These are phyloP conservation scores for Parafenestella ontariensis DNA, from an alignment of 2,329 filamentous ascomycete genomes.

Conservation along the genomic window DNA sequence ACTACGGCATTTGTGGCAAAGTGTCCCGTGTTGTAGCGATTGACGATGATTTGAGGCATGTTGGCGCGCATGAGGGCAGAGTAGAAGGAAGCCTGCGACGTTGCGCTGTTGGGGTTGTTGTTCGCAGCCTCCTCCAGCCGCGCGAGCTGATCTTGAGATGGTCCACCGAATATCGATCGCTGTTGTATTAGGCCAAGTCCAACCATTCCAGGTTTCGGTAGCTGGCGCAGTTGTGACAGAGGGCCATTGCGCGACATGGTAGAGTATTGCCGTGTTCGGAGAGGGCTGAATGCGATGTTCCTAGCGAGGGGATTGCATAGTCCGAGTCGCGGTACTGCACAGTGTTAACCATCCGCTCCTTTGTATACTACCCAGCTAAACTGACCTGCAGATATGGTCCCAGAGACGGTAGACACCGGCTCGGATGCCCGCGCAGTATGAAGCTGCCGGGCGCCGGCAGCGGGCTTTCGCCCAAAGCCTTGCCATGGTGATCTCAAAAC, in stretches of 20 bases:
- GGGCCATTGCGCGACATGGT: slow-evolving; percentile 46
- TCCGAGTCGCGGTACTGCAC: slow-evolving; percentile 43
- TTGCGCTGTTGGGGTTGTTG: slow-evolving; percentile 85
- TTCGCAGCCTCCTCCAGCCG: slow-evolving; percentile 92
- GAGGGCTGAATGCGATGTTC: slow-evolving; percentile 29
- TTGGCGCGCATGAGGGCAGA: slow-evolving; percentile 88
- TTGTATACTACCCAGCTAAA: not conserved
- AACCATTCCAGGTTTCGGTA: slow-evolving; percentile 40
- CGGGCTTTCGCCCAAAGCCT: slow-evolving; percentile 29
- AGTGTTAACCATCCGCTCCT: slow-evolving; percentile 5
- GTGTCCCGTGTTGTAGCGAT: slow-evolving; percentile 84
- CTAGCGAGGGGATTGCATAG: slow-evolving; percentile 45
- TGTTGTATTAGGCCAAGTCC: slow-evolving; percentile 53
- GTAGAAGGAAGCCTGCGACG: slow-evolving; percentile 92
- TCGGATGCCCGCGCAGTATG: slow-evolving; percentile 17
- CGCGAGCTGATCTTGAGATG: slow-evolving; percentile 71
- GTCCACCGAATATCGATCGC: slow-evolving; percentile 55
- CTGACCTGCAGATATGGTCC: slow-evolving; percentile 31
- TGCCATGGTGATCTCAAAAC: slow-evolving; percentile 47
- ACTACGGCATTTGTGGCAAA: slow-evolving; percentile 81
- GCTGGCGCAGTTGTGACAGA: slow-evolving; percentile 38
- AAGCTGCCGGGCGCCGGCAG: slow-evolving; percentile 29
- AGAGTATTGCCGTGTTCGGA: slow-evolving; percentile 48
- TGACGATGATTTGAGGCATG: slow-evolving; percentile 90
- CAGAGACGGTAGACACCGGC: slow-evolving; percentile 20